Percentiles rank a stretch among this genome's conserved stretches.
Evolutionary conservation across 805 yeast species (phyloP).

Genomic region (Kregervanrija delftensis): DNA sequence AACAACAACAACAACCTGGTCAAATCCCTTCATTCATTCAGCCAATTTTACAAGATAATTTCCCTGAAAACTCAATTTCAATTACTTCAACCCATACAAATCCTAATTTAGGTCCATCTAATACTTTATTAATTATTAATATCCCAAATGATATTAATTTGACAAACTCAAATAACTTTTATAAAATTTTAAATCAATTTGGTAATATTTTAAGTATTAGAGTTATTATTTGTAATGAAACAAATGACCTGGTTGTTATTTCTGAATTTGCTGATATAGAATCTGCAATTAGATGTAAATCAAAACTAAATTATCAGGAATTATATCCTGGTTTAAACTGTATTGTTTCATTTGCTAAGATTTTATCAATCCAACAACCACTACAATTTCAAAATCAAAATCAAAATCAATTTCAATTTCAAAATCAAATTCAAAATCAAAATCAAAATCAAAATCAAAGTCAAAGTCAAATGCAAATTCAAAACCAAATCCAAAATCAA

Average conservation of each 20-base stretch:
- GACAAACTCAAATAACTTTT: slow-evolving; percentile 48
- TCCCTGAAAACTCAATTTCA: slow-evolving; percentile 50
- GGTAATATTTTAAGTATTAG: slow-evolving; percentile 58
- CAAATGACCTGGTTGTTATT: slow-evolving; percentile 39
- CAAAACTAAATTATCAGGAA: slow-evolving; percentile 75
- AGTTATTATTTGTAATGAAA: slow-evolving; percentile 38
- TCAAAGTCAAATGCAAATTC: neutral
- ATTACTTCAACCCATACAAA: slow-evolving; percentile 71
- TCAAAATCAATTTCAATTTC: neutral
- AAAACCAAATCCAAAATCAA: neutral
- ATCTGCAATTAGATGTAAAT: slow-evolving; percentile 72
- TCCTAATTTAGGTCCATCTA: slow-evolving; percentile 66
- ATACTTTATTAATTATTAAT: slow-evolving; percentile 71
- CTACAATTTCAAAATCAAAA: neutral
- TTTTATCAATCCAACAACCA: slow-evolving; percentile 22
- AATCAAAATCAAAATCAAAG: neutral
- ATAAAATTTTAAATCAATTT: slow-evolving; percentile 47
- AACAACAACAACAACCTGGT: slow-evolving; percentile 6
- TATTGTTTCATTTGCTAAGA: slow-evolving; percentile 78
- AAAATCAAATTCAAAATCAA: neutral
- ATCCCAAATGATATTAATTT: slow-evolving; percentile 44
- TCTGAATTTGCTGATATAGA: slow-evolving; percentile 71
- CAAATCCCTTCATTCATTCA: slow-evolving; percentile 2
- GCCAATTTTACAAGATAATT: slow-evolving; percentile 42
- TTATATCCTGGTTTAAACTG: slow-evolving; percentile 72